Conservation (phyloP, 169 alveolate genomes). For the Cyclospora cayetanensis region DNA sequence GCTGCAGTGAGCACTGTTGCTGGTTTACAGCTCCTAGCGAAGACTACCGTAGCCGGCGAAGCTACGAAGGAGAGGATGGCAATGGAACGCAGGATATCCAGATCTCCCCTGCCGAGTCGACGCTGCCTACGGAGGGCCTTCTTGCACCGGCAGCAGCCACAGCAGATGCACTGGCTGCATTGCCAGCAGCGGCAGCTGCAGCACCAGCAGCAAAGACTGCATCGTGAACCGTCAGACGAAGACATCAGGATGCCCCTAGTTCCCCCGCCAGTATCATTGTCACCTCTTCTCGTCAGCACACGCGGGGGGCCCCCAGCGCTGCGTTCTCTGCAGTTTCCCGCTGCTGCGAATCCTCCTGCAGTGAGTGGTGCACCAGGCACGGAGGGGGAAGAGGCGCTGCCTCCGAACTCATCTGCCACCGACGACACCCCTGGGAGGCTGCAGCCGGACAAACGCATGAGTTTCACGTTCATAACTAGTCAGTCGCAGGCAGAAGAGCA, state of each 20-base stretch:
- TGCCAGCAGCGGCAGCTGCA: neutral
- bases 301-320: conserved; percentile 38
- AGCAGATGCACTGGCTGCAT: neutral
- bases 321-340: neutral
- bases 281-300: conserved; percentile 8
- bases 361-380: neutral
- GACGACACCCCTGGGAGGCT: neutral
- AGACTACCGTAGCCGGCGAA: neutral
- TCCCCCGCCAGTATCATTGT: conserved; percentile 24
- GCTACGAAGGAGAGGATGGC: neutral
- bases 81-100: neutral
- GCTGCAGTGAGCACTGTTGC: neutral
- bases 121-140: conserved; percentile 20
- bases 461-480: neutral
- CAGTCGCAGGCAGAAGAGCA: conserved; percentile 3
- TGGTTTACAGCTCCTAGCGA: conserved; percentile 4
- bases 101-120: conserved; percentile 14
- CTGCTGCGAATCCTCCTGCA: neutral
- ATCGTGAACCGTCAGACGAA: conserved; percentile 37
- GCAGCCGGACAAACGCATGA: neutral
- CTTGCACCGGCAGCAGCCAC: neutral
- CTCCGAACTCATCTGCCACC: neutral
- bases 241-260: conserved; percentile 50
- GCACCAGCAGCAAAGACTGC: conserved; percentile 28
- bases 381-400: neutral